These are phyloP conservation scores for Rheum nobile DNA, from an alignment of 148 eudicot genomes.

Conservation along the genomic window DNA sequence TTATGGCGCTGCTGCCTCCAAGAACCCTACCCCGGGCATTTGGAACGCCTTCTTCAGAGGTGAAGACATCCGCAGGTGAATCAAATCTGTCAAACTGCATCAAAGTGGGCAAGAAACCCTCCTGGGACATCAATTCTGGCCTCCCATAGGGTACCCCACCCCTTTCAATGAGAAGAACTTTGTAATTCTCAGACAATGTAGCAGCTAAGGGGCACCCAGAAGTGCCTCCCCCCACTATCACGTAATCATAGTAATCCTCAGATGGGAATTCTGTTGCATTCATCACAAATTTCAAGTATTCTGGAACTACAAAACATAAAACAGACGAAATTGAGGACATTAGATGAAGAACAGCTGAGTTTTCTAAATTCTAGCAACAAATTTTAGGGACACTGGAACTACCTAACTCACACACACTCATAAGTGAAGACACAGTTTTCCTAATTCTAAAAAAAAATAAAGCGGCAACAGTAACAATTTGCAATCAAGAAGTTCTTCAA, in stretches of 20 bases:
- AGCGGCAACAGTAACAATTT: not conserved
- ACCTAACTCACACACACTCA: too few relatives aligned
- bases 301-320: constrained; percentile 47
- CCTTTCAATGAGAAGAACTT: constrained; percentile 65
- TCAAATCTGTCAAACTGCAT: constrained; percentile 31
- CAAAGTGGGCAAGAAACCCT: constrained; percentile 57
- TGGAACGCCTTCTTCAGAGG: constrained; percentile 89
- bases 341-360: not conserved
- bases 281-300: constrained; percentile 39
- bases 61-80: constrained; percentile 78
- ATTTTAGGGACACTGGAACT: too few relatives aligned
- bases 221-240: constrained; percentile 85
- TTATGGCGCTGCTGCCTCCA: constrained; percentile 90
- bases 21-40: constrained; percentile 91
- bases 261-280: constrained; percentile 68
- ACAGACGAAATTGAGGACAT: not conserved
- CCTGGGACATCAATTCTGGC: constrained; percentile 58
- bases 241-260: constrained; percentile 66
- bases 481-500: not conserved
- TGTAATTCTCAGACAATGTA: constrained; percentile 45
- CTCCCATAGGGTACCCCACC: constrained; percentile 69
- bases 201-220: constrained; percentile 89
- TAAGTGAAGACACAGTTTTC: not conserved
- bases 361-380: not conserved
- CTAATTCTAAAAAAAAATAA: too few relatives aligned